These are phyloP conservation scores for Ophiosphaerella narmari DNA, from an alignment of 2,329 filamentous ascomycete genomes.

Conservation along the genomic window DNA sequence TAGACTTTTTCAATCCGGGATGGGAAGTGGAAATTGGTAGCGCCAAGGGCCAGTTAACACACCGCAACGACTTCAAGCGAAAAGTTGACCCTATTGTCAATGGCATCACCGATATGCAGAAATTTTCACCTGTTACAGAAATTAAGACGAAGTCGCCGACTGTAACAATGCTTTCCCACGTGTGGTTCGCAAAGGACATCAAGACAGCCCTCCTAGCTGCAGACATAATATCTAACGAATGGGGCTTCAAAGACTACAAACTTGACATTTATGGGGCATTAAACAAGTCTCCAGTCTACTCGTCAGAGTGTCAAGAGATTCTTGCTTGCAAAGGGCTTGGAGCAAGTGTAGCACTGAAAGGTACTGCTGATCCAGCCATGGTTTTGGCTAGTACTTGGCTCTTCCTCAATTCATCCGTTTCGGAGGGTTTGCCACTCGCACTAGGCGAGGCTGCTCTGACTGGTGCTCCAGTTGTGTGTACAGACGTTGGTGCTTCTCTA, in stretches of 20 bases:
- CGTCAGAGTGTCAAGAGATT: conserved; percentile 62
- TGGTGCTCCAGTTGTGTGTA: conserved; percentile 61
- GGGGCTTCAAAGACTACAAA: conserved; percentile 67
- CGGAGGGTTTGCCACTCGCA: conserved; percentile 61
- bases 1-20: conserved; percentile 66
- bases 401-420: conserved; percentile 61
- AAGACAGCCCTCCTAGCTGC: conserved; percentile 67
- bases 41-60: conserved; percentile 60
- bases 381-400: conserved; percentile 51
- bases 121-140: conserved; percentile 63
- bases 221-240: conserved; percentile 68
- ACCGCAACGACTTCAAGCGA: conserved; percentile 61
- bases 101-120: conserved; percentile 67
- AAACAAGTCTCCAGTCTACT: conserved; percentile 66
- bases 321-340: conserved; percentile 61
- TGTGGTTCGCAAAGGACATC: conserved; percentile 65
- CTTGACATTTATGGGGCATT: conserved; percentile 67
- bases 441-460: conserved; percentile 63
- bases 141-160: conserved; percentile 64
- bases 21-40: conserved; percentile 68
- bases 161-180: conserved; percentile 68
- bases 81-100: conserved; percentile 70
- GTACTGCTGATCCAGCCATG: conserved; percentile 59
- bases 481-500: conserved; percentile 61
- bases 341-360: conserved; percentile 57